Evolutionary conservation across 2,329 filamentous ascomycete species (phyloP).

Genomic region (Thielaviopsis punctulata): DNA sequence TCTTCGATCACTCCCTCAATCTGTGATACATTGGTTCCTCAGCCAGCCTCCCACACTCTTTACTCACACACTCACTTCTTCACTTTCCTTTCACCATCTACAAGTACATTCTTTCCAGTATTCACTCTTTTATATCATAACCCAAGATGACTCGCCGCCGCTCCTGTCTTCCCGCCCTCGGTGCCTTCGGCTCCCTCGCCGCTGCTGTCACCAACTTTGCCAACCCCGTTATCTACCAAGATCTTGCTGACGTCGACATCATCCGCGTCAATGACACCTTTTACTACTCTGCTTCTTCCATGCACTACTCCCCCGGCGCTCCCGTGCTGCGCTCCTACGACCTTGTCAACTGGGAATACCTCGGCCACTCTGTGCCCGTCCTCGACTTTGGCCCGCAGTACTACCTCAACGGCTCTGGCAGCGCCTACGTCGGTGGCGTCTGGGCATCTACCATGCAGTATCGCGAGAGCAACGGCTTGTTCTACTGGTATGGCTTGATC

Average conservation of each 20-base stretch:
- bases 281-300: conserved; percentile 34
- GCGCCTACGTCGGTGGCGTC: conserved; percentile 10
- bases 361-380: conserved; percentile 12
- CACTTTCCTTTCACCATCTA: too few relatives aligned
- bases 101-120: neutral
- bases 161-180: neutral
- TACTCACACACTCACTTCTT: too few relatives aligned
- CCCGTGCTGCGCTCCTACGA: conserved; percentile 23
- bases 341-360: conserved; percentile 19
- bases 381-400: conserved; percentile 1
- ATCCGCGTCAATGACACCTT: conserved; percentile 17
- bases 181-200: neutral
- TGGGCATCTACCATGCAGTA: conserved; percentile 11
- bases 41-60: too few relatives aligned
- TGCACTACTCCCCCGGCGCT: conserved; percentile 40
- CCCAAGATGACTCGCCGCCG: neutral
- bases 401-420: conserved; percentile 8
- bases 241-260: conserved; percentile 19
- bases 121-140: neutral
- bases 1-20: too few relatives aligned
- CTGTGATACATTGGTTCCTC: too few relatives aligned
- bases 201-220: neutral
- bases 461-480: conserved; percentile 6
- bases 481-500: conserved; percentile 15
- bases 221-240: conserved; percentile 20